A percentile compares a stretch with the other conserved stretches of the same genome.
Evolutionary conservation across 2,329 filamentous ascomycete species (phyloP).

Genomic region (Claviceps spartinae): DNA sequence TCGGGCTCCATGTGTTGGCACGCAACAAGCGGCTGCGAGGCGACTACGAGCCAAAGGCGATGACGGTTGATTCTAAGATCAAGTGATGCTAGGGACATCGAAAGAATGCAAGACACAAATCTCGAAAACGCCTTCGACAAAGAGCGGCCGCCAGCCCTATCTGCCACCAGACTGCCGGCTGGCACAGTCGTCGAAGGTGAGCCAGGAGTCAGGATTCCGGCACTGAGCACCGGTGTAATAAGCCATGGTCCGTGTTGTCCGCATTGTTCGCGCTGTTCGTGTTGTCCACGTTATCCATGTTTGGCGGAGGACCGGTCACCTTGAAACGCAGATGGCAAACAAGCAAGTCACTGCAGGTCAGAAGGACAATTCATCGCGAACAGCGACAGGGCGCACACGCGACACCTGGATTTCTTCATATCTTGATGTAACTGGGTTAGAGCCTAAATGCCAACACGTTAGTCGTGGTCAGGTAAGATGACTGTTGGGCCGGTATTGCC

Average conservation of each 20-base stretch:
- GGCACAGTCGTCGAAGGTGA: not conserved
- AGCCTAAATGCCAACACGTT: not conserved
- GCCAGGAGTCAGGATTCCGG: constrained; percentile 1
- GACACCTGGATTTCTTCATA: not conserved
- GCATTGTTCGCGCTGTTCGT: not conserved
- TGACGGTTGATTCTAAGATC: not conserved
- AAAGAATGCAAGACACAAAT: not conserved
- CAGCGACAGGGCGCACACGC: not conserved
- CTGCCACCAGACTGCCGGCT: constrained; percentile 3
- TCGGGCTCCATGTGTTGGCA: not conserved
- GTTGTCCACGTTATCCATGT: constrained; percentile 1
- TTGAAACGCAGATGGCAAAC: constrained; percentile 2
- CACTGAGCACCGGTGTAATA: constrained; percentile 1
- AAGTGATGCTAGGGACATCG: not conserved
- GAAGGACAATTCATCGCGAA: not conserved
- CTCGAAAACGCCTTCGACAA: not conserved
- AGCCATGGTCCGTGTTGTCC: constrained; percentile 1
- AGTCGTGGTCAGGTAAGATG: not conserved
- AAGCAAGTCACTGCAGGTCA: not conserved
- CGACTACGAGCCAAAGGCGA: not conserved
- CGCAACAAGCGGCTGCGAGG: not conserved
- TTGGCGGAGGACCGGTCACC: not conserved
- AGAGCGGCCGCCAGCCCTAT: not conserved
- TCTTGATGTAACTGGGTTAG: constrained; percentile 1
- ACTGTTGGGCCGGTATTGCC: not conserved